Base-by-base conservation (phyloP, 1,284 basidiomycete genomes). In the Takashimella tepidaria region DNA sequence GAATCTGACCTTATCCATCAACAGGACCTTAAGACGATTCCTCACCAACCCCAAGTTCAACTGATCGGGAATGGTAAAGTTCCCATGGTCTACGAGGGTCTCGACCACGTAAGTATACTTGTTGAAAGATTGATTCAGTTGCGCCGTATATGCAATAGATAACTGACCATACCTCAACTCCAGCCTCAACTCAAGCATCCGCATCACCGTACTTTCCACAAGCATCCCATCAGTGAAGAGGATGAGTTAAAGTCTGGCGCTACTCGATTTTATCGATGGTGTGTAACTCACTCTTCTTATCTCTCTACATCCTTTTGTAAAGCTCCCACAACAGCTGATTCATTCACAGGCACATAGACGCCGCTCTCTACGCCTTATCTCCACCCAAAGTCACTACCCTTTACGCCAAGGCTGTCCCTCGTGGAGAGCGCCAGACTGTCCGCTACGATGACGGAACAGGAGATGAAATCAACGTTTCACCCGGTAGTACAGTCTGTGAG, bases 321-420 rank as follows among this genome's bases (percentile, higher is more conserved):
- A n/a, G n/a, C n/a, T n/a, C n/a, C n/a, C n/a, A n/a, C n/a, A n/a
- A n/a, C n/a, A n/a, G n/a, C 19, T 50, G 6, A 47, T 41, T 20
- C 42, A 37, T 45, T 12, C 43, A 52, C 58, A 63, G 76, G 77
- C 91, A 95, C 75, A 93, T 95, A 72, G 92, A 96, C 66, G 92
- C 92, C 1, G 92, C 92, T 0, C 76, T 95, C 23, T 96, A 95
- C 73, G 84, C 88, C 58, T 82, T 91, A 22, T 82, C 83, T 21
- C 89, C 89, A n/a, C 92, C 92, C 2, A 85, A 82, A 62, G 91
- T 91, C 41, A 96, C 92, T 2, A 90, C 91, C 0, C 82, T 96
- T 6, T 91, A 92, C 62, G 89, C 84, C 0, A 78, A 93, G 53
- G 79, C 69, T 1, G 85, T 93, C 0, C 92, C 92, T 0, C 61